phyloP scores from a whole-genome alignment of 495 filamentous ascomycete genomes.

The Hypoxylon intermedium region DNA sequence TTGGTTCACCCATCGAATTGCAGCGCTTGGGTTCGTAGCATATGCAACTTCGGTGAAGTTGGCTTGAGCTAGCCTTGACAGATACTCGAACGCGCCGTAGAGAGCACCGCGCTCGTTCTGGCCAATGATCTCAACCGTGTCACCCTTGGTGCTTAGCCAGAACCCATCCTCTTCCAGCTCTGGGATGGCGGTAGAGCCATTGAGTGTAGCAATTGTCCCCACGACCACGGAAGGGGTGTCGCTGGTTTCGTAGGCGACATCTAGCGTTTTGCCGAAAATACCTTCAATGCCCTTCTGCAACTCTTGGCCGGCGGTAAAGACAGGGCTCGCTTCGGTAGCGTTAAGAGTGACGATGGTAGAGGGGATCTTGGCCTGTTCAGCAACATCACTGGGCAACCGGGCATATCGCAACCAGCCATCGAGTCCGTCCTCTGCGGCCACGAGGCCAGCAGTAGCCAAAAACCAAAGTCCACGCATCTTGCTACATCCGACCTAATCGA shows the following conservation, averaged over 20 bases:
- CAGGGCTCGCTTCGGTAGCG: constrained; percentile 57
- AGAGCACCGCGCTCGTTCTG: constrained; percentile 72
- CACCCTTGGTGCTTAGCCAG: constrained; percentile 58
- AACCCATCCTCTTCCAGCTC: constrained; percentile 68
- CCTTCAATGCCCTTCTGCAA: constrained; percentile 63
- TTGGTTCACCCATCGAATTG: constrained; percentile 74
- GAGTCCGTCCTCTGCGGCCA: constrained; percentile 63
- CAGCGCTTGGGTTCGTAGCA: constrained; percentile 64
- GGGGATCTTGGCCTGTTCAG: constrained; percentile 49
- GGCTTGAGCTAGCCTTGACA: constrained; percentile 68
- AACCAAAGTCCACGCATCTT: constrained; percentile 45
- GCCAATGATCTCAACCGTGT: constrained; percentile 65
- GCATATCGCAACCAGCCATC: constrained; percentile 72
- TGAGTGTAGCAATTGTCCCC: constrained; percentile 64
- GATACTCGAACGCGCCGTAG: constrained; percentile 74
- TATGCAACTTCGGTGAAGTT: constrained; percentile 63
- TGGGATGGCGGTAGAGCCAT: constrained; percentile 49
- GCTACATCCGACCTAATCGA: not conserved
- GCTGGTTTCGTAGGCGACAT: constrained; percentile 40
- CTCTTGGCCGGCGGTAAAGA: constrained; percentile 65
- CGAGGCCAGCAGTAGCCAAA: constrained; percentile 43
- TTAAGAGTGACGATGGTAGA: constrained; percentile 64
- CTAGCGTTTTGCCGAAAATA: constrained; percentile 58
- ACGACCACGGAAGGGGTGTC: constrained; percentile 56
- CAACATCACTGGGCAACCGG: constrained; percentile 52